Evolutionary conservation across 768 basidiomycete genomes (phyloP).

Genomic region (Candolleomyces eurysporus): DNA sequence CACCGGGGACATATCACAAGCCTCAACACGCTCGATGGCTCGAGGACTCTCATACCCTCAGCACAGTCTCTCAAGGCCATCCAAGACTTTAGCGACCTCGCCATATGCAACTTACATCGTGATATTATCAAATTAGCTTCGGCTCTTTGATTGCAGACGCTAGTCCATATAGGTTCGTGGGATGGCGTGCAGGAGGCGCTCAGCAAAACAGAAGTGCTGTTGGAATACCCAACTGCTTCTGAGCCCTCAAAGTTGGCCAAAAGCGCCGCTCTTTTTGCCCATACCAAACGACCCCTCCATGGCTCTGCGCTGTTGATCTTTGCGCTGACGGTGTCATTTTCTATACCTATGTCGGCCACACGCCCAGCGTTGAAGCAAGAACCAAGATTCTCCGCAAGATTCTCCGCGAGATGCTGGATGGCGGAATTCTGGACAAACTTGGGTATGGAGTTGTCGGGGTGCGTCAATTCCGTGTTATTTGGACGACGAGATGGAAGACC

Average conservation of each 20-base stretch:
- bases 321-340: constrained; percentile 61
- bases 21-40: constrained; percentile 19
- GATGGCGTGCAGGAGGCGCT: constrained; percentile 48
- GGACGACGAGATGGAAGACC: constrained; percentile 55
- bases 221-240: constrained; percentile 28
- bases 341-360: constrained; percentile 57
- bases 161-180: constrained; percentile 58
- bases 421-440: constrained; percentile 42
- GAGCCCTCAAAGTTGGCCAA: constrained; percentile 1
- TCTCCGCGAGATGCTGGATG: constrained; percentile 68
- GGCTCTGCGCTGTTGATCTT: constrained; percentile 46
- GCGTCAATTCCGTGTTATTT: background rate
- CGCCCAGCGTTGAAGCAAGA: constrained; percentile 46
- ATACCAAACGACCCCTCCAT: constrained; percentile 13
- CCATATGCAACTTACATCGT: constrained; percentile 30
- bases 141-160: constrained; percentile 55
- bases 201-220: constrained; percentile 43
- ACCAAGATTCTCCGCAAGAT: constrained; percentile 57
- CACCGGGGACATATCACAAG: background rate
- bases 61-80: constrained; percentile 32
- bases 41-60: constrained; percentile 18
- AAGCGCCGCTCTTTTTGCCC: constrained; percentile 6
- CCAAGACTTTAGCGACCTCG: constrained; percentile 28
- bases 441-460: constrained; percentile 37
- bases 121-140: constrained; percentile 49